Base-by-base conservation (phyloP, 2,329 filamentous ascomycete species). In the Fusarium protoensiforme region DNA sequence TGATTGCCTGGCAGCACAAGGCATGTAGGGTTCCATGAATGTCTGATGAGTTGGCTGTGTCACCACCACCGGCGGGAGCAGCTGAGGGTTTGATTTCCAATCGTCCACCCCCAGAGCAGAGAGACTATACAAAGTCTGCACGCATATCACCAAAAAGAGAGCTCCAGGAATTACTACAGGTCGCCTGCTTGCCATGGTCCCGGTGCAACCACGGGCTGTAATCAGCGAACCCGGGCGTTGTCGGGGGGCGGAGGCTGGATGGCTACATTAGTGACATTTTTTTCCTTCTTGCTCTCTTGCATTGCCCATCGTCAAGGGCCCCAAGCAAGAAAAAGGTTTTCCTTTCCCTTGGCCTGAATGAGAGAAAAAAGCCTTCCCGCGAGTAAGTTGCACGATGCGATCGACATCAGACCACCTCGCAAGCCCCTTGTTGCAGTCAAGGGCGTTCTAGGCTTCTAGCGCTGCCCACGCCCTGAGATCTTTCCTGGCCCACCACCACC, bases 361-460 rank as follows among this genome's bases (percentile, higher is more conserved):
- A 43, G 31, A 33, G 11, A 39, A n/a, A 27, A 39, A 63, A 61
- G 60, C 68, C 59, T 48, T 48, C 24, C 65, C 68, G 62, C 64
- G 64, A 72, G 66, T 71, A 67, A 77, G 73, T 73, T 74, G 67
- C 75, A 74, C 72, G 57, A 65, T 58, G 60, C 60, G 72, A 77
- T 77, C 74, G 65, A 77, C 69, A 77, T 77, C 75, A 77, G 75
- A 65, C 75, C 75, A 77, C 72, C 61, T 77, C 64, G 56, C 74
- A 75, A 77, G 75, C 75, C 75, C 48, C 57, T 64, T 46, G 65
- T 71, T 67, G 56, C 66, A 71, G 71, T 63, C 41, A 71, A 60
- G 61, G 61, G 57, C 65, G 68, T 71, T 77, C 75, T 77, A 74
- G 74, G 68, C 65, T 75, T 69, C 59, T 69, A 64, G 65, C 68